Evolutionary conservation across 179 eudicot genomes (phyloP).

Genomic region (Corrigiola litoralis): DNA sequence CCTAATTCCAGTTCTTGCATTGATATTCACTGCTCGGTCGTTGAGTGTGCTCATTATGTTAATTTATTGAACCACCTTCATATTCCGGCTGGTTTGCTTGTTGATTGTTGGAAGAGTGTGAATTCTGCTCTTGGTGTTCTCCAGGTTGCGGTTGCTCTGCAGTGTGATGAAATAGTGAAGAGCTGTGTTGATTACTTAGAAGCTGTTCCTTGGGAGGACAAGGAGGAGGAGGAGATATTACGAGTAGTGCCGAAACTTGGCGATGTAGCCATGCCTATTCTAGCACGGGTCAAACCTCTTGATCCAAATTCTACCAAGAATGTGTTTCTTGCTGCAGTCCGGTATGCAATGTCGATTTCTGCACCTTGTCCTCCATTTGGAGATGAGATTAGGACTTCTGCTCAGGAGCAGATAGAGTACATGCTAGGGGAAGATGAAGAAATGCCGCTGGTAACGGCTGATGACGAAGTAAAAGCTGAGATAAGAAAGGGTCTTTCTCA

Average conservation of each 20-base stretch:
- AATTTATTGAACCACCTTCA: constrained; percentile 47
- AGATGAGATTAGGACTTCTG: constrained; percentile 64
- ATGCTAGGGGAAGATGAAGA: constrained; percentile 78
- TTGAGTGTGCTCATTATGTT: constrained; percentile 42
- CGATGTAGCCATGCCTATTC: constrained; percentile 55
- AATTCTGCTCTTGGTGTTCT: constrained; percentile 58
- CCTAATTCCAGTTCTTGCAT: constrained; percentile 25
- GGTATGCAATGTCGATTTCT: constrained; percentile 58
- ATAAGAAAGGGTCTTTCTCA: constrained; percentile 45
- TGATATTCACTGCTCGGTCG: constrained; percentile 50
- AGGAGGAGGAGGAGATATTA: constrained; percentile 63
- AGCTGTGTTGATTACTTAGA: constrained; percentile 68
- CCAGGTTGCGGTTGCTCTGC: constrained; percentile 46
- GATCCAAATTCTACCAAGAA: constrained; percentile 47
- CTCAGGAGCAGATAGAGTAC: constrained; percentile 92
- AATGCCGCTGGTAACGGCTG: constrained; percentile 47
- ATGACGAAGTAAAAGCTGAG: constrained; percentile 52
- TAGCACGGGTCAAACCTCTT: constrained; percentile 54
- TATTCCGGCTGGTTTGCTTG: constrained; percentile 34
- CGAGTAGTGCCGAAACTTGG: constrained; percentile 50
- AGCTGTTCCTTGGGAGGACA: constrained; percentile 76
- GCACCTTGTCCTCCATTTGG: constrained; percentile 57
- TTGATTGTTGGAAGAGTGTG: constrained; percentile 60
- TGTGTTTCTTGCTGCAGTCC: constrained; percentile 73
- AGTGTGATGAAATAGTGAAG: constrained; percentile 42